Conservation (phyloP, 2,329 filamentous ascomycete species). For the Aureobasidium sp. region DNA sequence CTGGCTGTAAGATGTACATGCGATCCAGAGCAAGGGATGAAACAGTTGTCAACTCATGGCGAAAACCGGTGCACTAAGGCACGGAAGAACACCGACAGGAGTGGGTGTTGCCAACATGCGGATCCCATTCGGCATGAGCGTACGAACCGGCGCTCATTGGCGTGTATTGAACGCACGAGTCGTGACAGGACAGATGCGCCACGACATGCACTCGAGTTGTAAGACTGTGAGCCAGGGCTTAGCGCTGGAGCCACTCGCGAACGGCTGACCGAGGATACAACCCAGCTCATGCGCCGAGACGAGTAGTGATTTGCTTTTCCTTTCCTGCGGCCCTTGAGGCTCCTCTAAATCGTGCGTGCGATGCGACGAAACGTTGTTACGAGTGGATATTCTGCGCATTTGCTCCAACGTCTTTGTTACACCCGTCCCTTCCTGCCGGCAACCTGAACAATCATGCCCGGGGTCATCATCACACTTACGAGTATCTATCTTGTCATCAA, state of each 20-base stretch:
- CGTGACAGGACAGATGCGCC: slow-evolving; percentile 20
- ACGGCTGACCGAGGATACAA: slow-evolving; percentile 18
- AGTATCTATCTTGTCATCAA: not conserved
- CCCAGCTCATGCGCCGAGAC: slow-evolving; percentile 29
- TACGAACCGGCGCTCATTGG: slow-evolving; percentile 4
- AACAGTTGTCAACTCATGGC: slow-evolving; percentile 28
- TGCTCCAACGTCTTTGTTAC: not conserved
- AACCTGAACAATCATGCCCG: not conserved
- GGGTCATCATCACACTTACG: not conserved
- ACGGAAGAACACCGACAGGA: slow-evolving; percentile 15
- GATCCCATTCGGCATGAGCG: slow-evolving; percentile 6
- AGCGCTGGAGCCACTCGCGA: slow-evolving; percentile 15
- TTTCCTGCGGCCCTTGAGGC: slow-evolving; percentile 15
- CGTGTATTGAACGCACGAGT: slow-evolving; percentile 16
- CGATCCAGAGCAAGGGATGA: slow-evolving; percentile 35
- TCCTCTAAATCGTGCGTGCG: slow-evolving; percentile 14
- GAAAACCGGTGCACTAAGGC: slow-evolving; percentile 18
- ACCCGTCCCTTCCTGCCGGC: not conserved
- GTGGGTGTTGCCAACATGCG: slow-evolving; percentile 17
- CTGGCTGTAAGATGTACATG: slow-evolving; percentile 14
- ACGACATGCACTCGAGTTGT: slow-evolving; percentile 19
- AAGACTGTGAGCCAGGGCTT: slow-evolving; percentile 21
- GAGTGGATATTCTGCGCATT: not conserved
- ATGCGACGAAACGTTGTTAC: slow-evolving; percentile 2
- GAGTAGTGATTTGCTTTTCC: slow-evolving; percentile 20